phyloP scores from a whole-genome alignment of 2,329 filamentous ascomycete genomes.

The Aspergillus pseudonomiae region DNA sequence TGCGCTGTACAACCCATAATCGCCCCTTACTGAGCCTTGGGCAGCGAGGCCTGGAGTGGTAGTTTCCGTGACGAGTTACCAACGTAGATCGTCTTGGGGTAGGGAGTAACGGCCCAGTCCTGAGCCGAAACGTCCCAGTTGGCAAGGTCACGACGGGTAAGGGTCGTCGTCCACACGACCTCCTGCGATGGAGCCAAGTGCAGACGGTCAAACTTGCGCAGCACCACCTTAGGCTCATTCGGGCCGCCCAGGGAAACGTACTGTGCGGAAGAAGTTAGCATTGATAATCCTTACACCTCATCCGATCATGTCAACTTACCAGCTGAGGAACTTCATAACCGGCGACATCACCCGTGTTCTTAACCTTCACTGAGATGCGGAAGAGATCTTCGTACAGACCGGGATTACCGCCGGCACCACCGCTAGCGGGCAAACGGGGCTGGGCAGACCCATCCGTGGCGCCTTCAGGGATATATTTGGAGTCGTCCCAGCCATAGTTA shows the following conservation, averaged over 20 bases:
- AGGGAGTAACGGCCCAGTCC: constrained; percentile 73
- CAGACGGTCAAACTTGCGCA: constrained; percentile 82
- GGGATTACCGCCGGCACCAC: constrained; percentile 63
- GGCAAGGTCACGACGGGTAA: constrained; percentile 80
- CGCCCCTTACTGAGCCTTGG: constrained; percentile 26
- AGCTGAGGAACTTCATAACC: constrained; percentile 60
- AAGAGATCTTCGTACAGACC: constrained; percentile 56
- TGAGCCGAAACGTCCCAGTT: constrained; percentile 82
- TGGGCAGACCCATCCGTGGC: constrained; percentile 59
- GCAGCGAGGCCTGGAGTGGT: constrained; percentile 48
- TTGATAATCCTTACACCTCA: neutral
- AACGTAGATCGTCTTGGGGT: constrained; percentile 63
- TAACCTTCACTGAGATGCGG: constrained; percentile 52
- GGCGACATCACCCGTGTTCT: constrained; percentile 52
- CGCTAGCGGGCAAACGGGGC: constrained; percentile 59
- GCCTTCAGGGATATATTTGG: constrained; percentile 54
- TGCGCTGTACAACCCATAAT: constrained; percentile 10
- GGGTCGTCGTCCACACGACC: constrained; percentile 65
- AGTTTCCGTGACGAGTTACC: constrained; percentile 62
- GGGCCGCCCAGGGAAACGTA: constrained; percentile 81
- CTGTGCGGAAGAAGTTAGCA: constrained; percentile 21
- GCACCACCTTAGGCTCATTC: constrained; percentile 65
- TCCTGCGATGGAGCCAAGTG: constrained; percentile 70
- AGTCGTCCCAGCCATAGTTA: constrained; percentile 56
- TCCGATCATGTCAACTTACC: constrained; percentile 25